Percentiles rank a stretch among this genome's conserved stretches.
Evolutionary conservation across 2,329 filamentous ascomycete species (phyloP).

Genomic region (Cladophialophora bantiana): DNA sequence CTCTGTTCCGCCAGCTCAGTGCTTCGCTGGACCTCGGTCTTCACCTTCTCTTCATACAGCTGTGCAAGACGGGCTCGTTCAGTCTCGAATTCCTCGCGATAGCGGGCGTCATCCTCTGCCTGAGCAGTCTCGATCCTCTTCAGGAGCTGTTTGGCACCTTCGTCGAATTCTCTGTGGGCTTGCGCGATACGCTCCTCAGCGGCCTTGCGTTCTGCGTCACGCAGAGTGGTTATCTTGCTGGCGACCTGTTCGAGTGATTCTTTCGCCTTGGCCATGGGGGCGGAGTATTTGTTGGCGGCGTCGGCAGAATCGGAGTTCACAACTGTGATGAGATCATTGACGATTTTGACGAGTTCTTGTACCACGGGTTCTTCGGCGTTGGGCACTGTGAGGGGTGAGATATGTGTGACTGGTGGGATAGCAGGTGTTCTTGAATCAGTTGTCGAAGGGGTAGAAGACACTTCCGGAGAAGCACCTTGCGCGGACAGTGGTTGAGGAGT

Average conservation of each 20-base stretch:
- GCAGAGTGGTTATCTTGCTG: slow-evolving; percentile 76
- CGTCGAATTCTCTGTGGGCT: slow-evolving; percentile 79
- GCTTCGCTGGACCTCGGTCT: slow-evolving; percentile 79
- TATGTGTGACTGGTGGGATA: slow-evolving; percentile 63
- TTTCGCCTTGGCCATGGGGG: slow-evolving; percentile 85
- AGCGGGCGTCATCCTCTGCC: slow-evolving; percentile 78
- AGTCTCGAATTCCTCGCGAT: slow-evolving; percentile 84
- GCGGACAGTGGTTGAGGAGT: slow-evolving; percentile 19
- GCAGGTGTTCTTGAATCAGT: slow-evolving; percentile 48
- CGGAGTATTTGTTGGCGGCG: slow-evolving; percentile 72
- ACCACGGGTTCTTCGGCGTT: slow-evolving; percentile 85
- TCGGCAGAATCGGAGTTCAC: slow-evolving; percentile 79
- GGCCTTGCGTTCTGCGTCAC: slow-evolving; percentile 70
- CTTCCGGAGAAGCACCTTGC: slow-evolving; percentile 39
- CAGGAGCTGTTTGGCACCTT: slow-evolving; percentile 85
- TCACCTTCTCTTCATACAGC: slow-evolving; percentile 80
- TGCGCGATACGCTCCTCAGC: slow-evolving; percentile 77
- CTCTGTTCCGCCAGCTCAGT: slow-evolving; percentile 82
- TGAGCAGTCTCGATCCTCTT: slow-evolving; percentile 85
- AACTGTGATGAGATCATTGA: slow-evolving; percentile 94
- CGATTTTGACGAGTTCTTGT: slow-evolving; percentile 90
- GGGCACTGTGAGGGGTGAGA: slow-evolving; percentile 78
- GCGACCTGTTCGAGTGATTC: slow-evolving; percentile 79
- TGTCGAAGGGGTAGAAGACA: slow-evolving; percentile 14
- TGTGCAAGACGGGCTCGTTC: slow-evolving; percentile 82